Evolutionary conservation across 2,329 filamentous ascomycete species (phyloP).

Genomic region (Parascedosporium putredinis): DNA sequence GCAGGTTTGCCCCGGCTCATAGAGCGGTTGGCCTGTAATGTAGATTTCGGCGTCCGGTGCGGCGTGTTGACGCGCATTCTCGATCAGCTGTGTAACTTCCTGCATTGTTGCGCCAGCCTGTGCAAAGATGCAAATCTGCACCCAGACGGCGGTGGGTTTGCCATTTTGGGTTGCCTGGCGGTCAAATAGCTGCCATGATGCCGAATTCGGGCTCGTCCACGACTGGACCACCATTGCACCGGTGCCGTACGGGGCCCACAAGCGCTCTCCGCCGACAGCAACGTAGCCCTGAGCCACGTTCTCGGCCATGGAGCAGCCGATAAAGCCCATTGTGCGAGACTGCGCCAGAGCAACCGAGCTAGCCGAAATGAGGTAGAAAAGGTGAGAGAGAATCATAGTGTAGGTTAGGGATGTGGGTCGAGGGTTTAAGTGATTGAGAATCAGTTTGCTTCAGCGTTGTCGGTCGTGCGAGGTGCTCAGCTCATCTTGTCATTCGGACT

Average conservation of each 20-base stretch:
- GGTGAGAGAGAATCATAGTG: too few relatives aligned
- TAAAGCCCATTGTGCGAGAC: conserved; percentile 5
- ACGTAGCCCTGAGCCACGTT: conserved; percentile 6
- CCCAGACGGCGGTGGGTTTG: conserved; percentile 7
- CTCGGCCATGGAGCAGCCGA: conserved; percentile 8
- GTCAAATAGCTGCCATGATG: conserved; percentile 4
- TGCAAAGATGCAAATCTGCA: conserved; percentile 21
- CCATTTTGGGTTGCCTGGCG: background rate
- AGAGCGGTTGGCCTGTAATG: conserved; percentile 21
- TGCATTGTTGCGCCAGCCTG: conserved; percentile 18
- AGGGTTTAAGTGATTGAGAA: too few relatives aligned
- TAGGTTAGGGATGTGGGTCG: too few relatives aligned
- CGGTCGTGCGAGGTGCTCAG: too few relatives aligned
- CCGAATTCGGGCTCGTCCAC: conserved; percentile 3
- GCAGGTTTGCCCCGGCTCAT: conserved; percentile 16
- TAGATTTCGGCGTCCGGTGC: conserved; percentile 16
- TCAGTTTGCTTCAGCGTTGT: too few relatives aligned
- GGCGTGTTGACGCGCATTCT: conserved; percentile 19
- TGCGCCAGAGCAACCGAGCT: too few relatives aligned
- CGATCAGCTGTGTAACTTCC: conserved; percentile 19
- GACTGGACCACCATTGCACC: conserved; percentile 3
- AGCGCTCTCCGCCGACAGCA: conserved; percentile 3
- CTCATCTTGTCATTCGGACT: too few relatives aligned
- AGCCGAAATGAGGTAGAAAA: too few relatives aligned
- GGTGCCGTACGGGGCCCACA: conserved; percentile 7